Base-by-base conservation (phyloP, 2,329 filamentous ascomycete genomes). In the Colletotrichum sp. region DNA sequence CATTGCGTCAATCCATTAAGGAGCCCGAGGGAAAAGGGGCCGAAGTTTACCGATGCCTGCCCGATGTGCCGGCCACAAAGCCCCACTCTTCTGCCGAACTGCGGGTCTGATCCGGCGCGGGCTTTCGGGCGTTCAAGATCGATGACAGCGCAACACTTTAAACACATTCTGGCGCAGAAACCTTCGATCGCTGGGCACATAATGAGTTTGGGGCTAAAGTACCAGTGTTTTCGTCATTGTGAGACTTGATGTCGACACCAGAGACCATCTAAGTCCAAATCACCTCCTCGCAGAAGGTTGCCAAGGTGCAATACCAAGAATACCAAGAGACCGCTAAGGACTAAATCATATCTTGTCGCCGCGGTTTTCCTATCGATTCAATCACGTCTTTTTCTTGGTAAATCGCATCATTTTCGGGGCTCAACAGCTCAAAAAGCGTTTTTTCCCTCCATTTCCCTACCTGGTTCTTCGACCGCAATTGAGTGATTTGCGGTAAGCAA, bases 311-410 rank as follows among this genome's bases (percentile, higher is more conserved):
- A 9, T 64, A 67, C 73, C 73, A 72, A 68, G 73, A 56, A 71
- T 67, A 75, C 69, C 64, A 72, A 75, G 73, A 56, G 62, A 64
- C 38, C 69, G 56, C 64, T 68, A 64, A 38, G 2, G 32, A n/a
- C n/a, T 8, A 5, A 10, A 16, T n/a, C 15, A 13, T 18, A 43
- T 28, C 60, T 38, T 64, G 38, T 30, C 68, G 24, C 56, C 26
- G 24, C 30, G 32, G 7, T 13, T 12, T 48, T 15, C 21, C n/a
- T 21, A 18, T 30, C 38, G 6, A 18, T 2, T 15, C 10, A 16
- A 75, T 71, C 69, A 72, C 73, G 73, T 52, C 69, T 75, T 75
- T 75, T 32, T 32, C 62, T 72, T 72, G 62, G 69, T 72, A 62
- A 6, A 72, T 75, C 38, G 56, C 73, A 75, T 64, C 73, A 75